Evolutionary conservation across 306 rosid species (phyloP).

Genomic region (Senna tora): DNA sequence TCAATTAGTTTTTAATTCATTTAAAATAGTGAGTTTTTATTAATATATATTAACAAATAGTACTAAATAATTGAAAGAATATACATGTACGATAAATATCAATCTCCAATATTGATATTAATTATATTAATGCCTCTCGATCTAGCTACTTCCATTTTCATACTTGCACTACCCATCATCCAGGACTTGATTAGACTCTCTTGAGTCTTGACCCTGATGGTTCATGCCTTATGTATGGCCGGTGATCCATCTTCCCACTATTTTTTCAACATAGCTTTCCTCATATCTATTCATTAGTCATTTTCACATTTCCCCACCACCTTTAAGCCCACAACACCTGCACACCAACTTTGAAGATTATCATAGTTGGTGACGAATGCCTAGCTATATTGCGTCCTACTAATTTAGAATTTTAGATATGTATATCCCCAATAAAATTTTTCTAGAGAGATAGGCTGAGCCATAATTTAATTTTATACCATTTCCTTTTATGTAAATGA

Average conservation of each 20-base stretch:
- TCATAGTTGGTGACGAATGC: neutral
- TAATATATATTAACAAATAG: too few species aligned
- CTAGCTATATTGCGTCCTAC: neutral
- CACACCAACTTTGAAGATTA: conserved; percentile 13
- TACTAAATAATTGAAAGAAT: too few species aligned
- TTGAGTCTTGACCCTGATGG: neutral
- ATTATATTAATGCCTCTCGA: too few species aligned
- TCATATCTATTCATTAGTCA: neutral
- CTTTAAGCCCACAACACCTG: neutral
- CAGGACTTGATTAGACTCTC: conserved; percentile 31
- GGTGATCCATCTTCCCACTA: conserved; percentile 30
- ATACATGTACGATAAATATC: too few species aligned
- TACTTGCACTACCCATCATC: neutral
- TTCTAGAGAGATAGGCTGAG: too few species aligned
- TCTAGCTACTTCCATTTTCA: neutral
- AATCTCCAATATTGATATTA: too few species aligned
- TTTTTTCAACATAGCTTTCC: neutral
- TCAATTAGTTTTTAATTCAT: too few species aligned
- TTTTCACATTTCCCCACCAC: conserved; percentile 16
- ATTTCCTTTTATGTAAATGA: too few species aligned
- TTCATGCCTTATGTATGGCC: conserved; percentile 22
- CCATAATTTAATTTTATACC: too few species aligned
- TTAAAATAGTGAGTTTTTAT: too few species aligned
- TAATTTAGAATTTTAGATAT: too few species aligned
- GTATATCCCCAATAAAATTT: too few species aligned